Base-by-base conservation (phyloP, 2,329 filamentous ascomycete genomes). In the Monosporascus sp. region DNA sequence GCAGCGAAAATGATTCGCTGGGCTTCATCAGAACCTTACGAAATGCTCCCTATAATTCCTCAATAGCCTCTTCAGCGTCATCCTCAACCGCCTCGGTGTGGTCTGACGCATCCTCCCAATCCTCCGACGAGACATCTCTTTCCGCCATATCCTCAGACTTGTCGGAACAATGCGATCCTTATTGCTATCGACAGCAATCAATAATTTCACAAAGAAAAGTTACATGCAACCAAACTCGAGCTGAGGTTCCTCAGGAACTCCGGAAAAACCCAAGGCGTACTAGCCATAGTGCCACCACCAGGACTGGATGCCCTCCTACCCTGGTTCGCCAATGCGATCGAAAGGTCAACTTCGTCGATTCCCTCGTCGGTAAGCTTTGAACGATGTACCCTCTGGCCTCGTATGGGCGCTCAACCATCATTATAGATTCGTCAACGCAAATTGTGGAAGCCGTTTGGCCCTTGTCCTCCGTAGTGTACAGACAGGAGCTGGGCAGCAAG, bases 391-490 rank as follows among this genome's bases (percentile, higher is more conserved):
- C 52, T 51, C 46, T 48, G 35, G 52, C 54, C 51, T 26, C 28
- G 28, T 59, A 40, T 63, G 54, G 58, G 51, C 57, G 65, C 70
- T 73, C 64, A 73, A 72, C 60, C 54, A 53, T 49, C 52, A 58
- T 57, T 65, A 62, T 68, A 97, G 93, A 97, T 84, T 96, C 93
- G 64, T 94, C 94, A 51, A 94, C 94, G 51, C 91, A 96, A 72
- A 96, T 97, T 71, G 92, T 99, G 49, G 91, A 97, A 77, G 89
- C 89, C 51, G 96, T 99, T 66, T 99, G 94, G 94, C 92, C 94
- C 46, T 80, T 93, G 44, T 95, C 93, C 51, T 92, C 90, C 55
- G 84, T 87, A 37, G 82, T 88, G 54, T 89, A 88, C 70, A 85
- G 86, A 64, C 86, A 80, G 63, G 89, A 93, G 67, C 76, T 82